These are phyloP conservation scores for Taphrina wiesneri DNA, from an alignment of 1,139 yeast species.

Conservation along the genomic window DNA sequence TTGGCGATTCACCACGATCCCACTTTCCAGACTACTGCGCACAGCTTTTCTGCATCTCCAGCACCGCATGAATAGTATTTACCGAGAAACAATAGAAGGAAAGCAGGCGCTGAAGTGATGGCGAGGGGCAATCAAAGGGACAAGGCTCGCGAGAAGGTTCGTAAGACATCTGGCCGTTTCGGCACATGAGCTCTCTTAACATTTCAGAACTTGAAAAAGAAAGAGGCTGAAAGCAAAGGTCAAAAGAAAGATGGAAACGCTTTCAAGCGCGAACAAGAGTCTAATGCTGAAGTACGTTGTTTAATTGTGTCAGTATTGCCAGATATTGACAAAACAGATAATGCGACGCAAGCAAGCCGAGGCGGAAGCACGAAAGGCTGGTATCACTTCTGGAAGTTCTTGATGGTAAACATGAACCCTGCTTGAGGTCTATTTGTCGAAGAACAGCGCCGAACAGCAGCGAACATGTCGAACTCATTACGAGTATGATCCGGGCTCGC, in stretches of 20 bases:
- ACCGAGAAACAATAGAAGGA: too few species aligned
- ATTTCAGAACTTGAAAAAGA: slow-evolving; percentile 11
- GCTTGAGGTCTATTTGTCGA: not conserved
- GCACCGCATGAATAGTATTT: too few species aligned
- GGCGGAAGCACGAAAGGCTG: slow-evolving; percentile 7
- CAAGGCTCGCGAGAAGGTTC: slow-evolving; percentile 14
- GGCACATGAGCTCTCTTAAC: not conserved
- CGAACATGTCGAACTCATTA: too few species aligned
- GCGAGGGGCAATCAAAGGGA: slow-evolving; percentile 20
- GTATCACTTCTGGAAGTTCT: not conserved
- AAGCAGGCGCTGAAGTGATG: not conserved
- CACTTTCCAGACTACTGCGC: too few species aligned
- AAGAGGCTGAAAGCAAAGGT: slow-evolving; percentile 10
- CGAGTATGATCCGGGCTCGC: too few species aligned
- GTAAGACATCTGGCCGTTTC: not conserved
- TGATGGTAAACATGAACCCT: not conserved
- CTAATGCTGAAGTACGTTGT: slow-evolving; percentile 9
- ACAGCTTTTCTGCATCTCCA: too few species aligned
- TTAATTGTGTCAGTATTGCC: not conserved
- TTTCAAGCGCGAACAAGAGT: slow-evolving; percentile 14
- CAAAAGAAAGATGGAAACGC: slow-evolving; percentile 22
- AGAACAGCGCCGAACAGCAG: not conserved
- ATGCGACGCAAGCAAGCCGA: slow-evolving; percentile 22
- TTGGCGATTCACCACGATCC: not conserved
- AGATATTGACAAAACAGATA: not conserved